These are phyloP conservation scores for Blumeria graminis DNA, from an alignment of 2,329 filamentous ascomycete genomes.

Conservation along the genomic window DNA sequence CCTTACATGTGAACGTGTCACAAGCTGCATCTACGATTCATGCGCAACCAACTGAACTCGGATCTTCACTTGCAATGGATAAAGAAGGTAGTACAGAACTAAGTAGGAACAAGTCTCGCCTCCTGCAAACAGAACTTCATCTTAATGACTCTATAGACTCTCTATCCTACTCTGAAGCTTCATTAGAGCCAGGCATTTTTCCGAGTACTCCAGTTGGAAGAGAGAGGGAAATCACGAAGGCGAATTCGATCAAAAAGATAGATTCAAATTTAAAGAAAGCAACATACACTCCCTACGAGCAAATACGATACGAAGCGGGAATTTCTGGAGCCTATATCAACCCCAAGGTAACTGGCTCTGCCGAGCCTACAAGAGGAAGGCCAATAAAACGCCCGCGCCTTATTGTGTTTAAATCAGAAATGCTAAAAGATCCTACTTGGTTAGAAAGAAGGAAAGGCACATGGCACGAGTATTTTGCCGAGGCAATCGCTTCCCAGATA, in stretches of 20 bases:
- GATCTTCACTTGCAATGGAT: neutral
- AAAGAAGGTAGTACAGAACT: no score
- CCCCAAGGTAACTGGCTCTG: slow-evolving; percentile 2
- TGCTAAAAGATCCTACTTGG: slow-evolving; percentile 9
- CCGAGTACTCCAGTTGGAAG: no score
- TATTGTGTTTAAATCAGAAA: slow-evolving; percentile 13
- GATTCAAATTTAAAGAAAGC: neutral
- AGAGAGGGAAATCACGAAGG: no score
- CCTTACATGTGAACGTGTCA: neutral
- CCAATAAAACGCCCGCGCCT: slow-evolving; percentile 9
- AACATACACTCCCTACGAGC: slow-evolving; percentile 3
- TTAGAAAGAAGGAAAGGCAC: slow-evolving; percentile 5
- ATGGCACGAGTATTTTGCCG: slow-evolving; percentile 3
- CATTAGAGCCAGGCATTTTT: no score
- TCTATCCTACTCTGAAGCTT: no score
- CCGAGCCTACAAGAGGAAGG: slow-evolving; percentile 14
- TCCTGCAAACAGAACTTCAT: no score
- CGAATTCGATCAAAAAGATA: neutral
- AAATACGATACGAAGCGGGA: slow-evolving; percentile 5
- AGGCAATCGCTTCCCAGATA: slow-evolving; percentile 1
- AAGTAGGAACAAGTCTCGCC: no score
- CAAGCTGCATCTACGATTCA: neutral
- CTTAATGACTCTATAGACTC: no score
- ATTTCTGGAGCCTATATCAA: slow-evolving; percentile 6
- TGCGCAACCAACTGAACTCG: neutral